Evolutionary conservation across 306 rosid species (phyloP).

Genomic region (Cyclanthera cordifolia): DNA sequence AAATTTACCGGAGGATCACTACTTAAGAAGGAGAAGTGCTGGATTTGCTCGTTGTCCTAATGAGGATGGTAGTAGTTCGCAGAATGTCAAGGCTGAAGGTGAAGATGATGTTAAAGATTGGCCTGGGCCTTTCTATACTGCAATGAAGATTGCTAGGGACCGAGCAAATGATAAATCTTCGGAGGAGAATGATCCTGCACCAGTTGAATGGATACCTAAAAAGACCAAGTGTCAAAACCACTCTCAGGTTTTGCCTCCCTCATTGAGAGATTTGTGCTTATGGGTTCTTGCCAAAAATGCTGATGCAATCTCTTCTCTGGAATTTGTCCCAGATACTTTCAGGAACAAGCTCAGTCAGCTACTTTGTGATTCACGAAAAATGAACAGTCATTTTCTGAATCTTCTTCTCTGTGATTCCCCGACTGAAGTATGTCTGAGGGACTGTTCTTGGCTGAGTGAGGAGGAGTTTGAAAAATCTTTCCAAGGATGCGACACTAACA

Average conservation of each 20-base stretch:
- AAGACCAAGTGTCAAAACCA: neutral
- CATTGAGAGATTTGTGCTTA: constrained; percentile 45
- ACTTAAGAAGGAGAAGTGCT: constrained; percentile 19
- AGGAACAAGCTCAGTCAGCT: constrained; percentile 44
- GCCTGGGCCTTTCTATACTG: constrained; percentile 55
- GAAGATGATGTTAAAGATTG: constrained; percentile 27
- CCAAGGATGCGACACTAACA: constrained; percentile 30
- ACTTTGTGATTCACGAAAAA: constrained; percentile 58
- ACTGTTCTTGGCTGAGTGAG: constrained; percentile 80
- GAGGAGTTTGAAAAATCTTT: constrained; percentile 43
- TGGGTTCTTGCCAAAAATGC: constrained; percentile 39
- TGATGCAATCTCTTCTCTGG: constrained; percentile 60
- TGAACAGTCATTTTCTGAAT: constrained; percentile 30
- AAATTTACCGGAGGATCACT: neutral
- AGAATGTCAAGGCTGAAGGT: constrained; percentile 17
- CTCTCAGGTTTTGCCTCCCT: constrained; percentile 28
- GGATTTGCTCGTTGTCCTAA: constrained; percentile 30
- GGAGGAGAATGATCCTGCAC: constrained; percentile 7
- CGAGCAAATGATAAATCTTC: constrained; percentile 21
- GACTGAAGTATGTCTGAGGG: constrained; percentile 46
- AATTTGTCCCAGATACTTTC: constrained; percentile 41
- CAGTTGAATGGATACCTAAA: constrained; percentile 35
- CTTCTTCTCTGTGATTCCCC: constrained; percentile 59
- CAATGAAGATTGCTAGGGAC: constrained; percentile 39
- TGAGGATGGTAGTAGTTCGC: constrained; percentile 14